A percentile compares a stretch with the other conserved stretches of the same genome.
These are phyloP conservation scores for Aspergillus terreus DNA, from an alignment of 2,329 filamentous ascomycete genomes.

Conservation along the genomic window DNA sequence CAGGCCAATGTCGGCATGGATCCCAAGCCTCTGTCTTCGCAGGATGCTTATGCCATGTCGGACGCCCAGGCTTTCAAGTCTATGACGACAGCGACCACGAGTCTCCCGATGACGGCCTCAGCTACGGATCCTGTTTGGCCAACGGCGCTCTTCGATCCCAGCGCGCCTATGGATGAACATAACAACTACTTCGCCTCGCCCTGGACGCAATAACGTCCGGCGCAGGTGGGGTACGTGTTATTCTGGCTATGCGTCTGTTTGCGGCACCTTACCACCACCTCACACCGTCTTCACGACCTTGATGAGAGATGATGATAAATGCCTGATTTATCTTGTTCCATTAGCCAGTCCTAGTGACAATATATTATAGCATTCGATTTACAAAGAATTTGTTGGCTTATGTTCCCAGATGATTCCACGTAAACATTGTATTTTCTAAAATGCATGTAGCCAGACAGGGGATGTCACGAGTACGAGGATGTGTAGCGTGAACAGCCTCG, in stretches of 20 bases:
- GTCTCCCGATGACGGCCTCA: conserved; percentile 22
- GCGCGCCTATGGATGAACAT: conserved; percentile 26
- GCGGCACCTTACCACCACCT: conserved; percentile 37
- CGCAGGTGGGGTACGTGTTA: conserved; percentile 7
- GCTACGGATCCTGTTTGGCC: conserved; percentile 33
- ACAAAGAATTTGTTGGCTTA: conserved; percentile 15
- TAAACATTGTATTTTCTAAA: background rate
- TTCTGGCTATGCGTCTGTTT: conserved; percentile 21
- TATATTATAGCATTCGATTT: conserved; percentile 31
- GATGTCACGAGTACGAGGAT: too few relatives aligned
- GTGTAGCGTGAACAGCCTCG: too few relatives aligned
- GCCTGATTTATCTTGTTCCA: conserved; percentile 30
- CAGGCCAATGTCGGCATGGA: conserved; percentile 37
- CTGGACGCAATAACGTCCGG: conserved; percentile 25
- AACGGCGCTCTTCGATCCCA: conserved; percentile 29
- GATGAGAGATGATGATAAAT: conserved; percentile 46
- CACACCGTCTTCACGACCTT: conserved; percentile 41
- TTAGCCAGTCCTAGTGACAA: conserved; percentile 32
- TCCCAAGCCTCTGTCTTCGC: conserved; percentile 27
- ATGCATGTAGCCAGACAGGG: background rate
- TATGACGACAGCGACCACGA: conserved; percentile 15
- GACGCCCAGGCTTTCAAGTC: conserved; percentile 21
- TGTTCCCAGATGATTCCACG: background rate
- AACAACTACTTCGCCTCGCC: conserved; percentile 26
- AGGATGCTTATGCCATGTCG: conserved; percentile 28